Evolutionary conservation across 2,329 filamentous ascomycete genomes (phyloP), one percentile per base, ranked within the genome.

Genomic region (Dryadomyces sulphureus): DNA sequence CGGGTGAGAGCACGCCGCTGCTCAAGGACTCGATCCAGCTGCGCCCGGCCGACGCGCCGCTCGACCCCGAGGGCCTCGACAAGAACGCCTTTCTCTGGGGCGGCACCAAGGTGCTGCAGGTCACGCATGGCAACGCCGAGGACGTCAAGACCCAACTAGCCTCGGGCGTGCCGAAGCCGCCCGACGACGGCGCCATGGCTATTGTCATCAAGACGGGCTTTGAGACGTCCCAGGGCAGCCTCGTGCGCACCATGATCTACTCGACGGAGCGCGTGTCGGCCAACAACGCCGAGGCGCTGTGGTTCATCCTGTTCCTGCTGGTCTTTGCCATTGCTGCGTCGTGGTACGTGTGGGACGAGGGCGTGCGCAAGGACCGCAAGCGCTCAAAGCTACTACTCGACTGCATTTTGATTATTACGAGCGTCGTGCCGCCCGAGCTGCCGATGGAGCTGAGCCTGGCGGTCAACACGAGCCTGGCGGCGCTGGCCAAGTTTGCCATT

Each of bases 211-310:
- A 95, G 75, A 98, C 92, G 45, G 92, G 92, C 12, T 98, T 98
- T 58, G 93, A 98, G 66, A 98, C 92, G 11, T 96, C 90, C 47
- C 93, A 98, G 65, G 92, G 92, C 52, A 95, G 88, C 63, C 76
- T 98, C 49, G 92, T 98, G 50, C 84, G 92, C 51, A 98, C 92
- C 54, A 98, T 98, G 92, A 98, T 98, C 58, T 98, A 94, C 69
- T 95, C 93, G 1, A 98, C 92, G 2, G 92, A 98, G 64, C 87
- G 90, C 54, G 90, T 98, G 21, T 96, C 90, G n/a, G 92, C 92
- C 55, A 95, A 95, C 67, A 96, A 98, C 59, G 81, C 81, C 39
- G 92, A 98, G 65, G 92, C 92, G 2, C 68, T 98, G n/a, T 73
- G 94, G 50, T 98, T 98, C 69, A 98, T 98, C 54, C 73, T 98